These are phyloP conservation scores for Fraxinus americana DNA, from an alignment of 257 asterid genomes.

Conservation along the genomic window DNA sequence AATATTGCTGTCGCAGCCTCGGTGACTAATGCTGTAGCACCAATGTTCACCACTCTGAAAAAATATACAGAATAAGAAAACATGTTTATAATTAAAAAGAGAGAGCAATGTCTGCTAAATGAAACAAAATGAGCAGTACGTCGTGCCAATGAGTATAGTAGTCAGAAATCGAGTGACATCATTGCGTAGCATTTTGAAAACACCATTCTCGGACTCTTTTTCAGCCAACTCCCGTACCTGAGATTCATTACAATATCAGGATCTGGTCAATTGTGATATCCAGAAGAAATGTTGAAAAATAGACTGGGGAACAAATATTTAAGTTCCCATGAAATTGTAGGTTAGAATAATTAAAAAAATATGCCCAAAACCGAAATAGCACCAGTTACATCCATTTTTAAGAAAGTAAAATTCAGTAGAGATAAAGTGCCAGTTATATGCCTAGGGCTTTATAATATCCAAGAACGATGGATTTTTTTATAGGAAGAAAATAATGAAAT, in stretches of 20 bases:
- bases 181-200: constrained; percentile 85
- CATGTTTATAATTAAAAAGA: constrained; percentile 38
- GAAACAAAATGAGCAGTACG: constrained; percentile 62
- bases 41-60: constrained; percentile 94
- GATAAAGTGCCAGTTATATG: neutral
- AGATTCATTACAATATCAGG: constrained; percentile 25
- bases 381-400: constrained; percentile 12
- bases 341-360: constrained; percentile 3
- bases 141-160: constrained; percentile 98
- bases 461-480: constrained; percentile 25
- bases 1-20: constrained; percentile 93
- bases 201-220: constrained; percentile 89
- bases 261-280: constrained; percentile 10
- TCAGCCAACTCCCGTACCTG: constrained; percentile 98
- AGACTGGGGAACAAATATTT: constrained; percentile 6
- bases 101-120: constrained; percentile 29
- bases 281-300: neutral
- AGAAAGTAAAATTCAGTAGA: constrained; percentile 15
- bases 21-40: constrained; percentile 95
- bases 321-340: neutral
- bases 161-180: constrained; percentile 97
- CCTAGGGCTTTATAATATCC: constrained; percentile 26
- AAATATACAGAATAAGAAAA: constrained; percentile 52
- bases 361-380: constrained; percentile 2
- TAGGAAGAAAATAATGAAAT: constrained; percentile 21